Percentiles rank a stretch among this genome's conserved stretches.
Conservation (phyloP, 441 rosid genomes). For the Mallotus repandus region DNA sequence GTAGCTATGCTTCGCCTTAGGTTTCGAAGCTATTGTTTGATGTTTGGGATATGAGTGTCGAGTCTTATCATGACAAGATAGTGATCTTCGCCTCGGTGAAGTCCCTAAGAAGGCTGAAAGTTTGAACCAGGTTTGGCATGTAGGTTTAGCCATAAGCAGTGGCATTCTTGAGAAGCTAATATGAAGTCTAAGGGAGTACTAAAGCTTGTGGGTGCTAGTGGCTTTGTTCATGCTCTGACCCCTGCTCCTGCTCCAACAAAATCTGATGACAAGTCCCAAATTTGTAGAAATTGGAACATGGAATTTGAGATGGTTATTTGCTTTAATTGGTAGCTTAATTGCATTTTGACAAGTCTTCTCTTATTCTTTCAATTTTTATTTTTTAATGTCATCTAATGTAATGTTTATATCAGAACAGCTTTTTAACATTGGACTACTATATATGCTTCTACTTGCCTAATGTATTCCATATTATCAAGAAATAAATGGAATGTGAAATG, state of each 20-base stretch:
- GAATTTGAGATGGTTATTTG: not conserved
- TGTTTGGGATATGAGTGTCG: constrained; percentile 42
- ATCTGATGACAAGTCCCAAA: not conserved
- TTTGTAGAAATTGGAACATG: not conserved
- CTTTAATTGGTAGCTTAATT: not conserved
- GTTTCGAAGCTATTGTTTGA: constrained; percentile 41
- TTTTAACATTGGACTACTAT: too few species aligned
- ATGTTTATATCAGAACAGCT: too few species aligned
- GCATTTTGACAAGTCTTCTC: not conserved
- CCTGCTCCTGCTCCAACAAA: not conserved
- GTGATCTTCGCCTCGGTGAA: constrained; percentile 46
- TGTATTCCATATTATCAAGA: too few species aligned
- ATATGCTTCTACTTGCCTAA: too few species aligned
- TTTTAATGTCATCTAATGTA: too few species aligned
- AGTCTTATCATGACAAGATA: constrained; percentile 24
- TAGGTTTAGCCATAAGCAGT: constrained; percentile 39
- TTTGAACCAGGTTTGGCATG: constrained; percentile 78
- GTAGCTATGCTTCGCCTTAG: constrained; percentile 15
- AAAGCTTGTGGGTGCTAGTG: constrained; percentile 31
- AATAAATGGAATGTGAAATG: too few species aligned
- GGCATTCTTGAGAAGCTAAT: constrained; percentile 37
- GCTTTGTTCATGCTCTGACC: not conserved
- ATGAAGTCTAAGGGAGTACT: constrained; percentile 35
- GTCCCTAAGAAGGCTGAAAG: constrained; percentile 36
- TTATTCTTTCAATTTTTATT: not conserved